Base-by-base conservation (phyloP, 2,329 filamentous ascomycete genomes). In the Colletotrichum sp. region DNA sequence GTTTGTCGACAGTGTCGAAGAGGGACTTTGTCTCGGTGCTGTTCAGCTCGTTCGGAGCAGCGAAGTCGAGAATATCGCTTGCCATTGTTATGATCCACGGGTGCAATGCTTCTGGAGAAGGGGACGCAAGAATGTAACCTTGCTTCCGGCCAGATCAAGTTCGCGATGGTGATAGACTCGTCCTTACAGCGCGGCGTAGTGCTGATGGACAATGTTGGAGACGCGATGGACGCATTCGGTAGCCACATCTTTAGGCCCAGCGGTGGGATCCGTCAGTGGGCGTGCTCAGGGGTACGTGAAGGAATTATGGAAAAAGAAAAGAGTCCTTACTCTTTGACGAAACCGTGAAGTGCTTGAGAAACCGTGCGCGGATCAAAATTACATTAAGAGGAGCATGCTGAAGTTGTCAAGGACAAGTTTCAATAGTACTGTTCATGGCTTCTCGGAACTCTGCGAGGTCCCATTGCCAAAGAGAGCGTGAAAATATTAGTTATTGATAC, bases 81-180 rank as follows among this genome's bases (percentile, higher is more conserved):
- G 36, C 16, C 36, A 39, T 9, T 39, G 36, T 8, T 39, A 13
- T 13, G 12, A 34, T 34, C 30, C 30, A 32, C 9, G 30, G 30
- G 11, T 32, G 1, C 36, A 39, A 39, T 19, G 36, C 8, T 39
- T 39, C 36, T 19, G 16, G 36, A 39, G 16, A 39, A 39, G 5
- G 9, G 1, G 9, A 2, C 8, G 19, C 4, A 8, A 19, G 8
- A 39, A 16, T 8, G 8, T 0, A 6, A 39, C 4, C 36, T 39
- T 39, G 15, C 4, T 39, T 39, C 36, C 15, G 15, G 34, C 34
- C 34, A 8, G 8, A 36, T 36, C 34, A 36, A 36, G 4, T 8
- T 16, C 8, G 15, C 34, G 15, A 36, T 39, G 4, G 36, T 36
- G 13, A 36, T 36, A 36, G 34, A 36, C 34, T 36, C 12, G 3